Percentiles rank a stretch among this genome's conserved stretches.
Evolutionary conservation across 208 protist genomes (phyloP).

Genomic region (Acanthamoeba culbertsoni): DNA sequence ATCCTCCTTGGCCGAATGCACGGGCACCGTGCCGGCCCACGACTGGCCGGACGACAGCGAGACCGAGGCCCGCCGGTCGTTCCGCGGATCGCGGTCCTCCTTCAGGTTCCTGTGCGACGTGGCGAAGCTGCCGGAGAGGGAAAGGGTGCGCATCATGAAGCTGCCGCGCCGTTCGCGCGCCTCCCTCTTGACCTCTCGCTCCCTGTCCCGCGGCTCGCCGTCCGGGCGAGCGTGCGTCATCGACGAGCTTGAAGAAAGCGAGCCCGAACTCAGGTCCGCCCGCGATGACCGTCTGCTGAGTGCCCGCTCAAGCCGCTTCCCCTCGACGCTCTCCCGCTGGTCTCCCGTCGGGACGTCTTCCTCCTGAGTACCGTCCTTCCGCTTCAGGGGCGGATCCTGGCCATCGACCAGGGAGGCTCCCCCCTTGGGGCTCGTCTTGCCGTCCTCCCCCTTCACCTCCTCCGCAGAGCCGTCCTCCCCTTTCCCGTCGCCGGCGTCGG

Average conservation of each 20-base stretch:
- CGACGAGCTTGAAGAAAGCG: background rate
- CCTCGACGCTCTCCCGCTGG: background rate
- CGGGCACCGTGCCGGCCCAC: background rate
- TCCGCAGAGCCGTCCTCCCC: too few species aligned
- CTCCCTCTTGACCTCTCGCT: background rate
- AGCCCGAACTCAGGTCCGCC: background rate
- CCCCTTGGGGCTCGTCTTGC: too few species aligned
- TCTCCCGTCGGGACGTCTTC: background rate
- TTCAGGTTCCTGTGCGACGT: background rate
- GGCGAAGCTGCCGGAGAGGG: background rate
- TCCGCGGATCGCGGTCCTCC: background rate
- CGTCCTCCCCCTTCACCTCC: too few species aligned
- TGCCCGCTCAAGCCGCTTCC: background rate
- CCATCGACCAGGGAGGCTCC: too few species aligned
- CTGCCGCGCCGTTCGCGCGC: background rate
- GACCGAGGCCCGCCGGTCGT: background rate
- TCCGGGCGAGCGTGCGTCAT: background rate
- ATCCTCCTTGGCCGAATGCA: slow-evolving; percentile 13
- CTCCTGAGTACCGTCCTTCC: background rate
- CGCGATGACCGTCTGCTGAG: background rate
- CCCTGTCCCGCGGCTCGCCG: too few species aligned
- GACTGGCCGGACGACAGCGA: background rate
- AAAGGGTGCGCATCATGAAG: slow-evolving; percentile 42
- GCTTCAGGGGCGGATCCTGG: too few species aligned
- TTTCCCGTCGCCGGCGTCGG: background rate